phyloP scores from a whole-genome alignment of 2,329 filamentous ascomycete genomes.

The Epichloe uncinata region DNA sequence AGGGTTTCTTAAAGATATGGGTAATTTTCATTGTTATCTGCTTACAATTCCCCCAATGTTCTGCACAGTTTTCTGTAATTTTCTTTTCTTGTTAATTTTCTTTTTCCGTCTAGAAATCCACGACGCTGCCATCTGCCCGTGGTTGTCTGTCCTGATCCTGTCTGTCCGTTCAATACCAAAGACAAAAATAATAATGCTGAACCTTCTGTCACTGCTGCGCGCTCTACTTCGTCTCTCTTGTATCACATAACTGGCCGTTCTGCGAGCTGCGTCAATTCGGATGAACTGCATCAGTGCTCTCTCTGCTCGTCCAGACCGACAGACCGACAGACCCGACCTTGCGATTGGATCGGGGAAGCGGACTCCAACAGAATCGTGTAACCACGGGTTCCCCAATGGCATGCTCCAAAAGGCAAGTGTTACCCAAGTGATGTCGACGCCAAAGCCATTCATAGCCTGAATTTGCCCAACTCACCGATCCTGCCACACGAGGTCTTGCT shows the following conservation, averaged over 20 bases:
- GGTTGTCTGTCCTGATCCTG: neutral
- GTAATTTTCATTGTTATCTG: neutral
- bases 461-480: slow-evolving; percentile 1
- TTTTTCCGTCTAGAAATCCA: slow-evolving; percentile 1
- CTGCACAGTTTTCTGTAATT: neutral
- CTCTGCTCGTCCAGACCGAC: too few relatives aligned
- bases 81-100: neutral
- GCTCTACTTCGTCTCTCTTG: neutral
- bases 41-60: neutral
- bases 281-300: neutral
- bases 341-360: neutral
- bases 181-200: neutral
- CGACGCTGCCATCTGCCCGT: neutral
- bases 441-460: neutral
- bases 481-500: neutral
- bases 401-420: neutral
- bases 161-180: slow-evolving; percentile 1
- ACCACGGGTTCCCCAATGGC: neutral
- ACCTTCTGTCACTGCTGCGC: neutral
- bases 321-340: neutral
- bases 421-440: neutral
- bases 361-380: neutral
- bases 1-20: neutral
- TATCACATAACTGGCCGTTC: neutral
- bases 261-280: neutral